Evolutionary conservation across 768 basidiomycete species (phyloP).

Genomic region (Coprinopsis strossmayeri): DNA sequence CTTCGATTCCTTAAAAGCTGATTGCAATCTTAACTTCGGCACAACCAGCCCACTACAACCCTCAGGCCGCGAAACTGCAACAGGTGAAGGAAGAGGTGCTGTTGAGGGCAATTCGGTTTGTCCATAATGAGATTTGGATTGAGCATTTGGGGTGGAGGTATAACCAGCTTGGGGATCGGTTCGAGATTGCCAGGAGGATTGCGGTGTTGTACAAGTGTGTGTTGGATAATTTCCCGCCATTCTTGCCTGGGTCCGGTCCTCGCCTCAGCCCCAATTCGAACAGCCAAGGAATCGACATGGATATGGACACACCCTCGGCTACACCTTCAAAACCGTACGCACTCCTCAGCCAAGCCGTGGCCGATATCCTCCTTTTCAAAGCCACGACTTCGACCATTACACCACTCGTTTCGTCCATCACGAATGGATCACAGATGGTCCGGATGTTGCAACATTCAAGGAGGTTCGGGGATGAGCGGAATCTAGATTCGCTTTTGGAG

Average conservation of each 20-base stretch:
- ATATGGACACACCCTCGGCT: constrained; percentile 19
- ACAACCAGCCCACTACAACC: too few species aligned
- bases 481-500: constrained; percentile 63
- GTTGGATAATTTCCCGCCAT: constrained; percentile 54
- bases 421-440: constrained; percentile 53
- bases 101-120: constrained; percentile 66
- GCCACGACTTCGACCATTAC: constrained; percentile 77
- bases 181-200: constrained; percentile 71
- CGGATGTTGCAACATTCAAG: constrained; percentile 54
- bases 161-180: constrained; percentile 70
- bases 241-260: constrained; percentile 21
- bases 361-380: constrained; percentile 66
- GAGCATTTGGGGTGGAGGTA: constrained; percentile 87
- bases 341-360: constrained; percentile 52
- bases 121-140: constrained; percentile 86
- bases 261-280: too few species aligned
- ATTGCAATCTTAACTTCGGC: too few species aligned
- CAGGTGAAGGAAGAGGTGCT: constrained; percentile 83
- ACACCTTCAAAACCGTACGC: constrained; percentile 50
- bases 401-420: constrained; percentile 69
- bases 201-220: constrained; percentile 62
- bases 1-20: too few species aligned
- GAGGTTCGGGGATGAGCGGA: constrained; percentile 62
- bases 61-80: constrained; percentile 54
- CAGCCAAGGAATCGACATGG: constrained; percentile 10